Evolutionary conservation across 345 rosid genomes (phyloP), one percentile per base, ranked within the genome.

Genomic region (Brassica carinata): DNA sequence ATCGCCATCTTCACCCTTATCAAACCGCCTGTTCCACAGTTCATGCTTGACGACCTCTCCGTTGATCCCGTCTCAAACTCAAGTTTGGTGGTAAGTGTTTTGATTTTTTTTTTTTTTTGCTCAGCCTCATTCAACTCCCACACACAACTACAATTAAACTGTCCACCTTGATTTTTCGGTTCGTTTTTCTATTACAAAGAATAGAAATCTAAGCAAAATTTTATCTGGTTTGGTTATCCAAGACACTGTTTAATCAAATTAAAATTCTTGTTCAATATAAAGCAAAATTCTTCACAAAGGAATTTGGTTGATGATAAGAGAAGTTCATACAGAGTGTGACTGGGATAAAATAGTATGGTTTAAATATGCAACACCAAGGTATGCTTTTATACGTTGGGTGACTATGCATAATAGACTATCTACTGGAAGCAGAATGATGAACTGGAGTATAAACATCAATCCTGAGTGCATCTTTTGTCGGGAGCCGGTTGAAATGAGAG

Each of bases 1-100:
- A 1, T 10, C 55, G 55, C 9, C 59, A 3, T 53, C 55, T 5
- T 19, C 57, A 0, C 1, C 26, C 7, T 6, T 7, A 27, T 2
- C 51, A 2, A 29, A 7, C 63, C 69, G 1, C 62, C 13, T 27
- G 8, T 4, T 5, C 80, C 80, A 69, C 26, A 1, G 31, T 77
- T 77, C 61, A 45, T 14, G 33, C 80, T 77, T 15, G 74, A 69
- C 10, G 68, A 77, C 61, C 34, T 77, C 74, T 77, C 14, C 27
- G 7, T 69, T 10, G 68, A 62, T 30, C 9, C 69, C 7, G 1
- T 59, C 43, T 15, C 73, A 6, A 76, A 69, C 13, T 67, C 80
- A 68, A 58, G 40, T 27, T 23, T 76, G 4, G 10, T 31, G 6
- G 80, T 59, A 40, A 69, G 80, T 67, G 1, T n/a, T 55, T 19